Conservation (phyloP, 805 yeast genomes). For the Barnettozyma californica region DNA sequence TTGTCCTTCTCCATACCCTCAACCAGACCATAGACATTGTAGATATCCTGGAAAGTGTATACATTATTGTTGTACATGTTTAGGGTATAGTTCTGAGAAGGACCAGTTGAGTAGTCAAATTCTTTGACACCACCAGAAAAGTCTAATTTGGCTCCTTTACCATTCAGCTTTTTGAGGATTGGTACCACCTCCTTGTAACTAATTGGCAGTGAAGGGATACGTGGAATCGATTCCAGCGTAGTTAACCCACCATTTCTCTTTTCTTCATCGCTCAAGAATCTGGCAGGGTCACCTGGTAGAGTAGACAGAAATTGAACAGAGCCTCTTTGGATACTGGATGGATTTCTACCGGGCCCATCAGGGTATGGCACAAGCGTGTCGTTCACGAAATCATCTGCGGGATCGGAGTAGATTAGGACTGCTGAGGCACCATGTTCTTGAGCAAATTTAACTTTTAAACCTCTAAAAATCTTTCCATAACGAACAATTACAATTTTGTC, state of each 20-base stretch:
- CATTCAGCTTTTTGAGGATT: constrained; percentile 52
- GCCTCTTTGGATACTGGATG: constrained; percentile 72
- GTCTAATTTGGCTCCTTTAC: constrained; percentile 47
- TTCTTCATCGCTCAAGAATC: constrained; percentile 40
- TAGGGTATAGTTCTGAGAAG: constrained; percentile 36
- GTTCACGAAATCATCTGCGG: constrained; percentile 53
- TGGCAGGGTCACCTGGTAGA: constrained; percentile 72
- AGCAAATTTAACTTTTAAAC: constrained; percentile 72
- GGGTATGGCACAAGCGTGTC: constrained; percentile 67
- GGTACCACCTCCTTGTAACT: constrained; percentile 60
- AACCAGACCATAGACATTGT: constrained; percentile 57
- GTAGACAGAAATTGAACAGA: constrained; percentile 58
- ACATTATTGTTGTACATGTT: constrained; percentile 58
- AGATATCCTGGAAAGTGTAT: constrained; percentile 54
- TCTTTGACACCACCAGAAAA: constrained; percentile 43
- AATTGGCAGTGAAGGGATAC: constrained; percentile 68
- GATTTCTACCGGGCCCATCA: constrained; percentile 72
- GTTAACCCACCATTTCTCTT: constrained; percentile 52
- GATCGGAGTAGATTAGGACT: constrained; percentile 64
- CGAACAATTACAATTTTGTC: constrained; percentile 63
- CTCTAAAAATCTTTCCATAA: constrained; percentile 64
- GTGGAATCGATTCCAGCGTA: constrained; percentile 47
- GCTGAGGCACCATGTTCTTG: constrained; percentile 66
- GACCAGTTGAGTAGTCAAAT: constrained; percentile 49
- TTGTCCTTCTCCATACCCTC: constrained; percentile 50